These are phyloP conservation scores for Dioszegia hungarica DNA, from an alignment of 768 basidiomycete genomes.

Conservation along the genomic window DNA sequence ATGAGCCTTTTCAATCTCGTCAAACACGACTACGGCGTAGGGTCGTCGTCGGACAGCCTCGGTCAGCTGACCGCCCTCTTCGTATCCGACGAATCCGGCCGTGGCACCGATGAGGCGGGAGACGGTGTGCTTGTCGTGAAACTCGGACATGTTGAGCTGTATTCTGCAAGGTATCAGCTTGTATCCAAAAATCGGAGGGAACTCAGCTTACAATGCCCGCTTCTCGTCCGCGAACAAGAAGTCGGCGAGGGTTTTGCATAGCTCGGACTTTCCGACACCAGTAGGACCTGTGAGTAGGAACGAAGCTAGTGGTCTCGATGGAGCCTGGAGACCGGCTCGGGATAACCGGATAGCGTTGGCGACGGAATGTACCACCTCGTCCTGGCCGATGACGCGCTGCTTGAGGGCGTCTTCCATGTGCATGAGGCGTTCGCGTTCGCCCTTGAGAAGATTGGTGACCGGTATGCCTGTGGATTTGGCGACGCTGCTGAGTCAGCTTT, in stretches of 20 bases:
- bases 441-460: conserved; percentile 78
- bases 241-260: conserved; percentile 78
- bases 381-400: conserved; percentile 79
- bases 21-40: conserved; percentile 68
- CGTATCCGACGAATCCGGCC: conserved; percentile 88
- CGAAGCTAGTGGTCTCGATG: conserved; percentile 82
- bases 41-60: conserved; percentile 90
- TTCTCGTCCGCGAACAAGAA: conserved; percentile 90
- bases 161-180: conserved; percentile 56
- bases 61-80: conserved; percentile 74
- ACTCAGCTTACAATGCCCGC: conserved; percentile 68
- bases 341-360: conserved; percentile 90
- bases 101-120: conserved; percentile 86
- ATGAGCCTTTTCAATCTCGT: conserved; percentile 87
- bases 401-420: conserved; percentile 82
- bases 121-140: conserved; percentile 87
- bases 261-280: conserved; percentile 65
- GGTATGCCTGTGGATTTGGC: conserved; percentile 87
- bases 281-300: conserved; percentile 64
- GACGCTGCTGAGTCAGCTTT: conserved; percentile 50
- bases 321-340: conserved; percentile 81
- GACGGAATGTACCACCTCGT: conserved; percentile 76
- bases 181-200: background rate
- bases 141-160: conserved; percentile 95
- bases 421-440: conserved; percentile 82